Evolutionary conservation across 495 filamentous ascomycete genomes (phyloP), one percentile per base, ranked within the genome.

Genomic region (Bathelium albidoporum): DNA sequence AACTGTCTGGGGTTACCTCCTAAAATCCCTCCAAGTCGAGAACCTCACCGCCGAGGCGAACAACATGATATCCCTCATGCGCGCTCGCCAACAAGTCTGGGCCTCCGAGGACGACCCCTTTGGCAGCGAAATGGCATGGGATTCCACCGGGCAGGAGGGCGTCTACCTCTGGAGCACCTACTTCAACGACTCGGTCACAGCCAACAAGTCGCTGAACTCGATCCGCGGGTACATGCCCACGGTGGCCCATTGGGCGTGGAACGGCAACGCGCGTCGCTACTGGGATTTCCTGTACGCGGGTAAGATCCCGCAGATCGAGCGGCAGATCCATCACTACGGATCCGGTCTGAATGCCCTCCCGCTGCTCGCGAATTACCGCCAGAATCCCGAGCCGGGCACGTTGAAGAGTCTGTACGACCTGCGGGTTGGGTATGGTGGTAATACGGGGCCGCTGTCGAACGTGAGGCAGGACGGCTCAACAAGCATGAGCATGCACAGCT

Each of bases 301-400:
- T n/a, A 81, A 81, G 64, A 71, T 81, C 7, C 53, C 71, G 45
- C 75, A 79, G 16, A 77, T 81, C 62, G 80, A 83, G 61, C 76
- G 81, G 9, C 77, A 80, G 69, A 81, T 82, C 69, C 80, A 82
- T 70, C 80, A 83, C 69, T 83, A 83, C 67, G 81, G 81, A 12
- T 82, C 80, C 12, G 75, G 70, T 10, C 77, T 83, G 3, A 83
- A 83, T 65, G 72, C 80, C 1, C 75, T 80, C 0, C 78, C 78
- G 10, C 70, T 82, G 1, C 76, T 82, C 10, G 71, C 71, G 10
- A 70, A 76, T 52, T 82, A 78, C 71, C 73, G 75, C 22, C 70
- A 66, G 62, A 65, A 74, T 59, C 72, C 78, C 45, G 20, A 55
- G 24, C 49, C 49, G 24, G 20, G 24, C 10, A 58, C 22, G 12